Percentiles rank a stretch among this genome's conserved stretches.
Evolutionary conservation across 2,329 filamentous ascomycete species (phyloP).

Genomic region (Plectosphaerella sp.): DNA sequence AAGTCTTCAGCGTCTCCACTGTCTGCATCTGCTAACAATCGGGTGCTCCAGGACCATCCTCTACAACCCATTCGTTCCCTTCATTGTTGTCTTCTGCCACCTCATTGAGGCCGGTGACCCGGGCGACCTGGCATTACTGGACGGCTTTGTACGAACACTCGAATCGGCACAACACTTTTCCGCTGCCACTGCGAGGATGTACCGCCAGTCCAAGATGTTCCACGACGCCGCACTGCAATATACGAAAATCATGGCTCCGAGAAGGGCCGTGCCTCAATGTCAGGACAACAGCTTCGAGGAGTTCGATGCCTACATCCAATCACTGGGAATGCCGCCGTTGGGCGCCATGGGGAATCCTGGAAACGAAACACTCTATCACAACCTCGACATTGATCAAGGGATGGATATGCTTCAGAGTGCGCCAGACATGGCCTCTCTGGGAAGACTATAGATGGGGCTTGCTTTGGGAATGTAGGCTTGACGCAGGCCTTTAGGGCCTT

Average conservation of each 20-base stretch:
- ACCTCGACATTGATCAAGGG: background rate
- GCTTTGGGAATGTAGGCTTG: no score
- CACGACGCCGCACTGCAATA: background rate
- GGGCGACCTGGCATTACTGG: conserved; percentile 29
- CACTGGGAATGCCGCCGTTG: background rate
- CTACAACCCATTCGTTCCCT: conserved; percentile 18
- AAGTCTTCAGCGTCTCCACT: no score
- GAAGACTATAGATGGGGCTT: no score
- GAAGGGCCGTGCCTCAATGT: background rate
- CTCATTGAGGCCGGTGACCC: conserved; percentile 29
- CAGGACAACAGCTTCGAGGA: background rate
- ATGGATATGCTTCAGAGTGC: no score
- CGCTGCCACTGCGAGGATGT: background rate
- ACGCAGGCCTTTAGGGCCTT: no score
- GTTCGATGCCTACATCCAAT: background rate
- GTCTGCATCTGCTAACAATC: background rate
- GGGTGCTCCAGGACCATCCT: conserved; percentile 10
- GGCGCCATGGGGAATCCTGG: background rate
- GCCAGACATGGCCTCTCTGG: no score
- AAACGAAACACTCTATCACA: background rate
- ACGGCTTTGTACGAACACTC: conserved; percentile 10
- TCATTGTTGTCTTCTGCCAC: conserved; percentile 21
- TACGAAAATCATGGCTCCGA: background rate
- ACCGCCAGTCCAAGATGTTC: background rate
- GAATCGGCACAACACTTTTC: conserved; percentile 2